Conservation (phyloP, 2,329 filamentous ascomycete genomes). For the Colletotrichum navitas region DNA sequence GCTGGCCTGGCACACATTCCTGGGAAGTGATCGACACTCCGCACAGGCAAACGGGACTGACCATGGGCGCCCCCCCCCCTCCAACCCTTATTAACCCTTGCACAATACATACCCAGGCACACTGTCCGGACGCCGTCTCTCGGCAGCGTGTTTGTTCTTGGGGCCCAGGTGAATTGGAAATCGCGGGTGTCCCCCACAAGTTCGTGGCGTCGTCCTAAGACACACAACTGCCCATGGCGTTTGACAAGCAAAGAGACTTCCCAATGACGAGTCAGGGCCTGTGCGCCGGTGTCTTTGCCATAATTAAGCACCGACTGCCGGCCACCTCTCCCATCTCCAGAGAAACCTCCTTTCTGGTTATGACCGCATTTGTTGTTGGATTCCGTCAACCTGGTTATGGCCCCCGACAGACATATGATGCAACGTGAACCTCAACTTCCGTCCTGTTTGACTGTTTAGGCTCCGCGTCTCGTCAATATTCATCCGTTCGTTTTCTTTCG, state of each 20-base stretch:
- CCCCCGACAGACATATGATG: conserved; percentile 16
- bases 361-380: conserved; percentile 24
- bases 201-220: conserved; percentile 39
- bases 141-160: conserved; percentile 23
- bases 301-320: conserved; percentile 23
- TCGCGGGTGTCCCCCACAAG: conserved; percentile 33
- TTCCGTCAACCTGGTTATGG: conserved; percentile 25
- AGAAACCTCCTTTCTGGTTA: conserved; percentile 17
- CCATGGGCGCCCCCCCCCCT: background rate
- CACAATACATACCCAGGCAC: background rate
- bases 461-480: background rate
- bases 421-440: conserved; percentile 11
- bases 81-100: background rate
- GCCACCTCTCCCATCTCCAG: conserved; percentile 36
- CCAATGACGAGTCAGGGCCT: conserved; percentile 33
- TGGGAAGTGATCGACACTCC: conserved; percentile 21
- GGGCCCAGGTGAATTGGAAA: background rate
- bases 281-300: conserved; percentile 27
- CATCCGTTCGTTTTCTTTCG: background rate
- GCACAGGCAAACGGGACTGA: background rate
- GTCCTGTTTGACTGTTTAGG: background rate
- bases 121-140: conserved; percentile 9
- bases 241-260: conserved; percentile 38
- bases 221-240: conserved; percentile 39
- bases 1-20: background rate